Evolutionary conservation across 1,139 yeast species (phyloP), one percentile per base, ranked within the genome.

Genomic region (Geotrichum citri-aurantii): DNA sequence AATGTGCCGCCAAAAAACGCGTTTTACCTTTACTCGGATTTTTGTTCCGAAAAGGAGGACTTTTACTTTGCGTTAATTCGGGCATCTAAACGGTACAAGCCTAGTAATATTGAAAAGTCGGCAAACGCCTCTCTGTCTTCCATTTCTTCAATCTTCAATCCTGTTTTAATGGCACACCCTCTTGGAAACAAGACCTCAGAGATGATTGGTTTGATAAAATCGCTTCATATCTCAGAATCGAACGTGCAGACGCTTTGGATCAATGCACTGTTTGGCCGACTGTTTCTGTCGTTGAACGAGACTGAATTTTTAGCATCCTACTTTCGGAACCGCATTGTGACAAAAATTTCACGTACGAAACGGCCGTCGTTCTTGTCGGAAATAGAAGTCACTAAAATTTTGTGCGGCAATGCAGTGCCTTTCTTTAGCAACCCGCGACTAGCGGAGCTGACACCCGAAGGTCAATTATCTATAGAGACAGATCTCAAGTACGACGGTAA

Each of bases 281-380:
- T 92, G 24, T 93, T 92, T 67, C 74, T 93, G 40, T 82, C 91
- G 0, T 73, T 88, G 19, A 91, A 90, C 66, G 79, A 83, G 52
- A 91, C 98, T 0, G 83, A 82, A 21, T 76, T 78, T 27, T 78
- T 91, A 65, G 84, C 84, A 56, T 75, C 79, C 54, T 80, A 78
- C 58, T 76, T 91, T 44, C 78, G 81, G 57, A 74, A 77, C 2
- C 85, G 81, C 68, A 79, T 93, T 31, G 81, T 83, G 61, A 84
- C 84, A 64, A 91, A 91, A 71, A 75, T 93, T 54, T 80, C 84
- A 53, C 86, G 91, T 65, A 84, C 92, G 56, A 88, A 89, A 66
- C 85, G 84, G 48, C 97, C 98, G 0, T 95, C 91, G 0, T 91
- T 90, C 67, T 73, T 93, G 55, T 95, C 90, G 65, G 93, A 88